These are phyloP conservation scores for Penicillium brasilianum DNA, from an alignment of 2,329 filamentous ascomycete species.

Conservation along the genomic window DNA sequence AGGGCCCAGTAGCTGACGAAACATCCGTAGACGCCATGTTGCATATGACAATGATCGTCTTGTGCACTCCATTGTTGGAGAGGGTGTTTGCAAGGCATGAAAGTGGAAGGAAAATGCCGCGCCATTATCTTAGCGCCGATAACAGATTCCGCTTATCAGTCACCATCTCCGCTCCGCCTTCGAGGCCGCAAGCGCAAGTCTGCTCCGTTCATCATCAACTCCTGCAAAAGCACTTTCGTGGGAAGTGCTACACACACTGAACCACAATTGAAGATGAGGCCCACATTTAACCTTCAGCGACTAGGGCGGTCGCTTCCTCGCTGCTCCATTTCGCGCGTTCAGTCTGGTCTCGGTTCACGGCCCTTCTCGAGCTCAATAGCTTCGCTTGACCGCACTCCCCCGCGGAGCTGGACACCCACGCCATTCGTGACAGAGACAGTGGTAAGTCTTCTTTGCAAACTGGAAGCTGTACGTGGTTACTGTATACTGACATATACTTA, in stretches of 20 bases:
- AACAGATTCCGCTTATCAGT: slow-evolving; percentile 21
- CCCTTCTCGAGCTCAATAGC: slow-evolving; percentile 38
- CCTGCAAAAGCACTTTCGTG: background rate
- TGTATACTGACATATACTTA: slow-evolving; percentile 41
- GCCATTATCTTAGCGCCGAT: slow-evolving; percentile 26
- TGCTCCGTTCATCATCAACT: background rate
- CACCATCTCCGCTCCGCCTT: slow-evolving; percentile 15
- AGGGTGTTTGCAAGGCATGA: background rate
- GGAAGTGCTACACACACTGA: background rate
- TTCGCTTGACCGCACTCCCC: slow-evolving; percentile 37
- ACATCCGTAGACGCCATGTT: slow-evolving; percentile 39
- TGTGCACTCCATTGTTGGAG: slow-evolving; percentile 34
- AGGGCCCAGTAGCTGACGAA: slow-evolving; percentile 28
- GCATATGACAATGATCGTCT: slow-evolving; percentile 35
- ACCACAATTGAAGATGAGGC: slow-evolving; percentile 31
- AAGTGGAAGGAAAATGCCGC: slow-evolving; percentile 12
- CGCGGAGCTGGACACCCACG: slow-evolving; percentile 56
- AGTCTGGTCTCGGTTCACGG: slow-evolving; percentile 22
- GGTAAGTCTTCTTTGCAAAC: slow-evolving; percentile 47
- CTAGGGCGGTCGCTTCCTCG: slow-evolving; percentile 28
- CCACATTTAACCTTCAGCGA: slow-evolving; percentile 29
- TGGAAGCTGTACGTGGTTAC: background rate
- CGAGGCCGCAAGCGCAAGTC: background rate
- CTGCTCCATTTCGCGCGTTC: slow-evolving; percentile 10
- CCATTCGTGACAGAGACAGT: slow-evolving; percentile 62